Evolutionary conservation across 768 basidiomycete genomes (phyloP), one percentile per base, ranked within the genome.

Genomic region (Gymnopilus junonius): DNA sequence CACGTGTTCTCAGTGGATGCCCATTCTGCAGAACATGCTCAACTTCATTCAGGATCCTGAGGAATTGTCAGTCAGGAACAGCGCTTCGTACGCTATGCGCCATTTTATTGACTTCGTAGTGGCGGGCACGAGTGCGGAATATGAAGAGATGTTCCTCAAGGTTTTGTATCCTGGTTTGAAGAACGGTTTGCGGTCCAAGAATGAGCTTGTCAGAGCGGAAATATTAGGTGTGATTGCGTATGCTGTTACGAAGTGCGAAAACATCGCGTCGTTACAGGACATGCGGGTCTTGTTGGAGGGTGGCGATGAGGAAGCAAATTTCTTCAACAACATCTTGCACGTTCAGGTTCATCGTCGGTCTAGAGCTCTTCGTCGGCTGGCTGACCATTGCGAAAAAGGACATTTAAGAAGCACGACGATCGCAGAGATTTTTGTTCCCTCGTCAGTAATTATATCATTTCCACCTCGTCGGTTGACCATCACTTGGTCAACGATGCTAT

Each of bases 251-350:
- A 85, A 83, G 63, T 92, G 91, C 66, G 78, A 82, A 6, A 75
- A 80, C 20, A 78, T 95, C 31, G 70, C 77, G 0, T 74, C 84
- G 2, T 75, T 98, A 27, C 87, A 87, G 54, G 95, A 98, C 71
- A 89, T 99, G 87, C 86, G 79, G 23, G 82, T 88, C 11, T 77
- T 99, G 7, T 83, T 98, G 32, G 93, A 92, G 8, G 87, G 83
- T 17, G 96, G 94, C 1, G 95, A 99, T 71, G 90, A 92, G 53
- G 97, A 99, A 75, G 95, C 94, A 32, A 95, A 91, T 72, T 96
- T 99, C 79, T 99, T 99, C 85, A 90, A 90, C 80, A 99, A 99
- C 75, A 87, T 98, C 51, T 86, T 91, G 57, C 97, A 99, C 72
- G 86, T 99, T 45, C 97, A 99, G 76, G 78, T 91, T 2, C 96